Evolutionary conservation across 2,329 filamentous ascomycete species (phyloP), one percentile per base, ranked within the genome.

Genomic region (Trichoderma pleuroti): DNA sequence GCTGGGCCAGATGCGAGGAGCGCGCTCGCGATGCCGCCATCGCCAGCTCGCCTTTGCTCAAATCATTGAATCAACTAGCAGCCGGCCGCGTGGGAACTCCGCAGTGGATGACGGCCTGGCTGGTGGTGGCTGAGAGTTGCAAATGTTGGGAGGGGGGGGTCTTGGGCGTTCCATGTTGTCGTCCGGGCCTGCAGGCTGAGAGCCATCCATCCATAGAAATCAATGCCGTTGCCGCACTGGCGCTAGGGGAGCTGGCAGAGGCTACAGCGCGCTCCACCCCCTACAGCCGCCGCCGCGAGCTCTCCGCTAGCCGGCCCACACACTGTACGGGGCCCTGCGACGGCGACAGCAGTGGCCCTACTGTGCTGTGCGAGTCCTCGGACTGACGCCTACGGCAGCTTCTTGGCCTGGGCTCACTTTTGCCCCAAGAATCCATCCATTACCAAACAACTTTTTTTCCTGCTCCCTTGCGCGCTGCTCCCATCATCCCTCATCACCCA

Each of bases 371-470:
- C 39, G 16, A 42, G 39, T 42, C 16, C 42, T n/a, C 42, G 18
- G 18, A 49, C 42, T 52, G 21, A 52, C 46, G 46, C 46, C 46
- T 52, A 56, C 69, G 46, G 69, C 69, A 39, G 69, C 63, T 67
- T 59, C 68, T 65, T 71, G 46, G 52, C 39, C 63, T 68, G 42
- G 52, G 36, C 56, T 67, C 46, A 39, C 46, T 59, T 71, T 67
- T 71, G 69, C 69, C 69, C 54, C 69, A 66, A 61, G 54, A 67
- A 67, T 34, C 60, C 68, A 24, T 70, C 68, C 68, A 70, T 63
- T 65, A 57, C 59, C 68, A 70, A 70, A 49, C 59, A 59, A 56
- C 34, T 62, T 46, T 68, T 71, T 68, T 39, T 42, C 59, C 16
- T 36, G 16, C 24, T 64, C 26, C 42, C 8, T 59, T 59, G 28